Base-by-base conservation (phyloP, 2,329 filamentous ascomycete genomes). In the Fusarium dlaminii region DNA sequence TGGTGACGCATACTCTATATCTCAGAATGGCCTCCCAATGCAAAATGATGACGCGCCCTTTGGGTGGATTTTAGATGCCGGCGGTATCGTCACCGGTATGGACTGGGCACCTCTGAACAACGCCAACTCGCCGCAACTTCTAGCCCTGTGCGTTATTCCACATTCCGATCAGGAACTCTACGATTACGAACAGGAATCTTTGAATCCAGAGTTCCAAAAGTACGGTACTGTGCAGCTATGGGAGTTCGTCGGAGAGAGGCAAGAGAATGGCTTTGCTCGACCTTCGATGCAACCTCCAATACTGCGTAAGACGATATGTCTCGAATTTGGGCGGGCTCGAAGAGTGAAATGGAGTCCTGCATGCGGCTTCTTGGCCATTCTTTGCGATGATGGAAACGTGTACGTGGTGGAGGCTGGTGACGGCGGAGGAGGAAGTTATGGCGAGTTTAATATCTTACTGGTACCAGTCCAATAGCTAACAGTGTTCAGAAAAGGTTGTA, bases 41-140 rank as follows among this genome's bases (percentile, higher is more conserved):
- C 67, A 77, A 15, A 75, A 81, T n/a, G 58, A 73, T 4, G 55
- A 66, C 12, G 56, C 70, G 34, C 76, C 74, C 72, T 83, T 72
- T 79, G 88, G 87, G 8, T 90, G 87, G 87, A 81, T 90, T 72
- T 75, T 91, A 20, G 86, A 91, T 66, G 82, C 85, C 0, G 88
- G 87, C 17, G 88, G 89, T 56, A 83, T 89, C 20, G 84, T 88
- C 9, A 79, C 87, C 9, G 82, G 84, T 32, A 85, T 90, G 79
- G 85, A 84, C 52, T 91, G 89, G 89, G 86, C 85, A 3, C 85
- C 86, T 5, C 68, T 73, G 14, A 73, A 80, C 5, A 75, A 78
- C 6, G 79, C 79, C 15, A 77, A 81, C 24, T 75, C 80, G 12
- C 78, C 82, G 8, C 88, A 90, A 75, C 77, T 88, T 32, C 83